phyloP scores from a whole-genome alignment of 495 filamentous ascomycete genomes.

The Pyrenopolyporus hunteri region DNA sequence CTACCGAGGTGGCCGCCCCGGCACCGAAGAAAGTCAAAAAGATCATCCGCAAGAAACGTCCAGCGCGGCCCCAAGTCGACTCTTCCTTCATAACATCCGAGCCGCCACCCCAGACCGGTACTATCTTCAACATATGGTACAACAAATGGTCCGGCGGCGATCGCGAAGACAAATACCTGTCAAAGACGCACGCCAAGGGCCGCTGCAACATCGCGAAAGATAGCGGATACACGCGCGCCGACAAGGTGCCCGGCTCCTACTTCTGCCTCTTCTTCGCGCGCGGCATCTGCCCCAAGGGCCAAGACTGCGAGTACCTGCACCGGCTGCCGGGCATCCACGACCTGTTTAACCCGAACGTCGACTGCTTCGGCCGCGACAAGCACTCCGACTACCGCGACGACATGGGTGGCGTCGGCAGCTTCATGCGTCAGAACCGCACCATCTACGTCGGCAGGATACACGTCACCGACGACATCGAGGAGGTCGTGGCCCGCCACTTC shows the following conservation, averaged over 20 bases:
- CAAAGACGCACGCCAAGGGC: slow-evolving; percentile 69
- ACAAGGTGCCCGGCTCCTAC: slow-evolving; percentile 74
- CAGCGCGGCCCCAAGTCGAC: slow-evolving; percentile 79
- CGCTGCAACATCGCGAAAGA: slow-evolving; percentile 85
- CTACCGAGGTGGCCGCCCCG: slow-evolving; percentile 54
- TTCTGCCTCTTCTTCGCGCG: slow-evolving; percentile 92
- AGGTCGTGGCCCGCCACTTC: slow-evolving; percentile 92
- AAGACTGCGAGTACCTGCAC: slow-evolving; percentile 95
- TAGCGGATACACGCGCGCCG: slow-evolving; percentile 86
- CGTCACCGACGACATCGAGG: slow-evolving; percentile 96
- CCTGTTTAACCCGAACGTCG: slow-evolving; percentile 85
- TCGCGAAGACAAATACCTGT: slow-evolving; percentile 86
- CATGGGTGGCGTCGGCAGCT: slow-evolving; percentile 93
- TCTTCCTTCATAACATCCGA: slow-evolving; percentile 76
- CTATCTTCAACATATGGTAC: slow-evolving; percentile 94
- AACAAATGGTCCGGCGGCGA: slow-evolving; percentile 97
- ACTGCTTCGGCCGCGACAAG: slow-evolving; percentile 93
- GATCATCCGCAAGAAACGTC: slow-evolving; percentile 69
- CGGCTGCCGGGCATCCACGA: slow-evolving; percentile 82
- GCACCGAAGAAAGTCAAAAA: slow-evolving; percentile 66
- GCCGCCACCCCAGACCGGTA: slow-evolving; percentile 87
- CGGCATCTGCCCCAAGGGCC: slow-evolving; percentile 81
- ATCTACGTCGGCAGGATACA: slow-evolving; percentile 93
- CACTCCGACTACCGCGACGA: slow-evolving; percentile 88
- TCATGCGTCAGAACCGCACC: slow-evolving; percentile 89